Percentiles rank a stretch among this genome's conserved stretches.
These are phyloP conservation scores for Rhizopogon vinicolor DNA, from an alignment of 768 basidiomycete genomes.

Conservation along the genomic window DNA sequence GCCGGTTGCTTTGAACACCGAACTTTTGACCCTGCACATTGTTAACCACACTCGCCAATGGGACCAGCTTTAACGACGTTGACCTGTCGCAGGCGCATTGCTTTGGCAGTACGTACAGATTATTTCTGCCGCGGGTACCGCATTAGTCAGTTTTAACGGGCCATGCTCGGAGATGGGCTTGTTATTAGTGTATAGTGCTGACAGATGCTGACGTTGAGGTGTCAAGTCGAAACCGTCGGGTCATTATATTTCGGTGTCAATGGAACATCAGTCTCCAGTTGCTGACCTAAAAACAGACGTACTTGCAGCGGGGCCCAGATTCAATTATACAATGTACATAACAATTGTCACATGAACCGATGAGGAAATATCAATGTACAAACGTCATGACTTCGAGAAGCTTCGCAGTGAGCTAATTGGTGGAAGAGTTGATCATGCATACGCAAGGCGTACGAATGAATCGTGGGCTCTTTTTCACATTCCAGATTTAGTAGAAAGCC, in stretches of 20 bases:
- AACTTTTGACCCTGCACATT: neutral
- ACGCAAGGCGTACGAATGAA: neutral
- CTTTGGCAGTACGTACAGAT: neutral
- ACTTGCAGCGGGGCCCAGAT: neutral
- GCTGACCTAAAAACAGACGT: neutral
- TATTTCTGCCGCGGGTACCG: neutral
- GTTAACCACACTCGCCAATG: neutral
- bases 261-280: neutral
- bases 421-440: neutral
- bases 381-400: neutral
- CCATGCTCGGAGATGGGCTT: neutral
- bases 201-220: neutral
- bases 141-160: neutral
- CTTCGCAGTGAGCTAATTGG: neutral
- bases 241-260: neutral
- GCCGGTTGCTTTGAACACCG: neutral
- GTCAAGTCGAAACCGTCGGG: neutral
- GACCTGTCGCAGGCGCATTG: neutral
- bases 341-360: neutral
- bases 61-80: neutral
- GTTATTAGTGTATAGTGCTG: neutral
- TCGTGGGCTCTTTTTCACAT: neutral
- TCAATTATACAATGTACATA: neutral
- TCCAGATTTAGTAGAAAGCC: neutral
- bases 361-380: constrained; percentile 1